Conservation (phyloP, 768 basidiomycete genomes). For the Mycena chlorophos region DNA sequence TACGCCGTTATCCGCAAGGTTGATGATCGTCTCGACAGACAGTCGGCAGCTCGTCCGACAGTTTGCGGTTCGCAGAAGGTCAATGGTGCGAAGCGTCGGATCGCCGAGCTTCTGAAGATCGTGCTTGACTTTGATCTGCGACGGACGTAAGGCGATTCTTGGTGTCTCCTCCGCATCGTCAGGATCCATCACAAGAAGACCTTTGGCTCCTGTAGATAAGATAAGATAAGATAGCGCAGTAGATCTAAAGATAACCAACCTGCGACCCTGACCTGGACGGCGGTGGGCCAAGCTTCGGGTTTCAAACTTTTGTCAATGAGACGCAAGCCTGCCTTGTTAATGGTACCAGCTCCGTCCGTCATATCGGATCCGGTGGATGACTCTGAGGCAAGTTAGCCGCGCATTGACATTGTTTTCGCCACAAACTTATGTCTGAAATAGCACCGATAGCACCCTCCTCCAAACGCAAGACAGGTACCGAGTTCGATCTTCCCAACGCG, state of each 20-base stretch:
- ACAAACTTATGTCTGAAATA: conserved; percentile 35
- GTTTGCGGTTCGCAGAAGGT: conserved; percentile 52
- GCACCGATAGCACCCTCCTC: conserved; percentile 28
- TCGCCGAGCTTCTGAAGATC: conserved; percentile 23
- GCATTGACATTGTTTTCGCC: background rate
- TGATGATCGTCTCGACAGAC: conserved; percentile 60
- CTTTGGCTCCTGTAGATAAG: conserved; percentile 19
- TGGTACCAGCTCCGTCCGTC: conserved; percentile 43
- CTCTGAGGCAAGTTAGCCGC: conserved; percentile 24
- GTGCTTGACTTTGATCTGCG: conserved; percentile 41
- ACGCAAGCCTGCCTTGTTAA: conserved; percentile 34
- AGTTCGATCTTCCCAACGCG: conserved; percentile 51
- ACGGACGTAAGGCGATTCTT: conserved; percentile 34
- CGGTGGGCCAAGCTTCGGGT: conserved; percentile 36
- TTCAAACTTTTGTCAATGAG: conserved; percentile 28
- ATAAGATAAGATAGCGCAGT: background rate
- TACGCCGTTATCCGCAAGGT: conserved; percentile 66
- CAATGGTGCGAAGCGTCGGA: conserved; percentile 47
- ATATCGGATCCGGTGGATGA: conserved; percentile 33
- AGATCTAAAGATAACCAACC: conserved; percentile 22
- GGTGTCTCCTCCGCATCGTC: conserved; percentile 27
- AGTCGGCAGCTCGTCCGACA: conserved; percentile 47
- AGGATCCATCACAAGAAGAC: conserved; percentile 33
- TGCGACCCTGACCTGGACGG: conserved; percentile 39
- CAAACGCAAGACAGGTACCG: conserved; percentile 44